Evolutionary conservation across 2,329 filamentous ascomycete species (phyloP).

Genomic region (Pyrenochaeta sp.): DNA sequence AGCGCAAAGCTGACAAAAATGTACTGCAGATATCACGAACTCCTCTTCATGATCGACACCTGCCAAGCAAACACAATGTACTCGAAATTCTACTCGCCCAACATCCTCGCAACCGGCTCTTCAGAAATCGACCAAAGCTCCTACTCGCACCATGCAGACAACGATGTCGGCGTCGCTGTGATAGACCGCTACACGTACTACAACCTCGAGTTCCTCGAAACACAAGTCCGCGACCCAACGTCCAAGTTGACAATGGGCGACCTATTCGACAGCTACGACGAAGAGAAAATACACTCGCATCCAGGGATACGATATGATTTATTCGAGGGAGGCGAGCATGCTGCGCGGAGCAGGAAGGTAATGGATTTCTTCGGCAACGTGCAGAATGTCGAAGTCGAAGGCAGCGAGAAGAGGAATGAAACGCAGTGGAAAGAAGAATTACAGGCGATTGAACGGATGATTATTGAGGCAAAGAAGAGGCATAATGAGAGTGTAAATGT

Average conservation of each 20-base stretch:
- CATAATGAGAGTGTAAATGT: conserved; percentile 43
- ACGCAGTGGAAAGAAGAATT: conserved; percentile 72
- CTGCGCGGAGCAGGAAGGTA: conserved; percentile 79
- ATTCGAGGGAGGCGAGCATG: conserved; percentile 84
- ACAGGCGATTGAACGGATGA: conserved; percentile 71
- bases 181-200: conserved; percentile 99
- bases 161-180: conserved; percentile 95
- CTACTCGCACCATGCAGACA: conserved; percentile 97
- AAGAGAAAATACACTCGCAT: conserved; percentile 90
- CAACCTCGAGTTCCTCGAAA: conserved; percentile 95
- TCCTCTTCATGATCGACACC: conserved; percentile 99
- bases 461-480: conserved; percentile 61
- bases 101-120: conserved; percentile 97
- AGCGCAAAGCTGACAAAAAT: conserved; percentile 5
- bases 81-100: conserved; percentile 95
- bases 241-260: conserved; percentile 92
- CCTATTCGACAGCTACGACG: conserved; percentile 95
- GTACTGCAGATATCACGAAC: conserved; percentile 81
- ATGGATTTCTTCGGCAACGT: conserved; percentile 99
- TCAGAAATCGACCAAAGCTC: conserved; percentile 95
- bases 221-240: conserved; percentile 82
- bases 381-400: conserved; percentile 91
- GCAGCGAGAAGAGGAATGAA: conserved; percentile 51
- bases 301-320: conserved; percentile 94
- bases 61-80: conserved; percentile 99